A percentile compares a stretch with the other conserved stretches of the same genome.
Conservation (phyloP, 768 basidiomycete genomes). For the Clitopilus passeckerianus region DNA sequence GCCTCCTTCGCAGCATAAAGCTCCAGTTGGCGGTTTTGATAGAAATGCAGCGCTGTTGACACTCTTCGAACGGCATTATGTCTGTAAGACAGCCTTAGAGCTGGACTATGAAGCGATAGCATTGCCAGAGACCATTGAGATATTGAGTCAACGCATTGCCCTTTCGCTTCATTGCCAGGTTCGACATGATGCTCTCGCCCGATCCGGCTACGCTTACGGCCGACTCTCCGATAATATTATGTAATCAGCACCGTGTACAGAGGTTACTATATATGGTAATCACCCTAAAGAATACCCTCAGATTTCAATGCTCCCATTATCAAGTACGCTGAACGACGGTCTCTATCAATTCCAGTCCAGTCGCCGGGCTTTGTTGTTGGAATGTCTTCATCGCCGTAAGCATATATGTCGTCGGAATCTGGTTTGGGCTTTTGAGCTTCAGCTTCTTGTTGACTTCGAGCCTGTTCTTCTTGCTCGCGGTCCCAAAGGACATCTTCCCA, state of each 20-base stretch:
- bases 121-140: background rate
- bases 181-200: background rate
- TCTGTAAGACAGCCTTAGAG: conserved; percentile 4
- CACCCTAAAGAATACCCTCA: conserved; percentile 54
- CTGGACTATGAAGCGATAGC: background rate
- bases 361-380: conserved; percentile 49
- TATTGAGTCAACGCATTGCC: conserved; percentile 1
- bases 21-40: conserved; percentile 80
- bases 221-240: background rate
- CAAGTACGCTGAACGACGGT: conserved; percentile 72
- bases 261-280: background rate
- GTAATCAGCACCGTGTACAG: background rate
- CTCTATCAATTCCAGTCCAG: conserved; percentile 76
- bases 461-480: conserved; percentile 54
- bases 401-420: conserved; percentile 51
- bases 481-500: conserved; percentile 83
- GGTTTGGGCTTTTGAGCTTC: conserved; percentile 16
- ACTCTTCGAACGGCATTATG: conserved; percentile 7
- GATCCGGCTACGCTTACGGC: background rate
- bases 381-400: conserved; percentile 53
- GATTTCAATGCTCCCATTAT: conserved; percentile 73
- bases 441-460: conserved; percentile 14
- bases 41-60: conserved; percentile 57
- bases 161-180: background rate
- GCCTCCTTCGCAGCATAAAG: conserved; percentile 73